A percentile compares a stretch with the other conserved stretches of the same genome.
Evolutionary conservation across 208 protist species (phyloP).

Genomic region (Trypanosoma theileri): DNA sequence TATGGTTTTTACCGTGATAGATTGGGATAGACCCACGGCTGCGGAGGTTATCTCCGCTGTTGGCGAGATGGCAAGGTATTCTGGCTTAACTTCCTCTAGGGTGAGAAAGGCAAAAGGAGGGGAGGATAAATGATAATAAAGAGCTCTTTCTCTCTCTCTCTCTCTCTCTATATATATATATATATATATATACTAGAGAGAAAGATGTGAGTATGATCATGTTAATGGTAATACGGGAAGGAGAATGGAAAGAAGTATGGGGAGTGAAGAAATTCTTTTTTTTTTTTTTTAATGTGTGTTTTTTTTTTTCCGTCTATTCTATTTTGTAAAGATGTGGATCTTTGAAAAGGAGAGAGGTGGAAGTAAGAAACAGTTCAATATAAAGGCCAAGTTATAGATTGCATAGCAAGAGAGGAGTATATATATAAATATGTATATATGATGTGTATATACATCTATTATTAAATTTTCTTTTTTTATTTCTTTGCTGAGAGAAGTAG

Average conservation of each 20-base stretch:
- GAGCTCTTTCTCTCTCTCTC: not conserved
- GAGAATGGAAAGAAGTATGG: too few relatives aligned
- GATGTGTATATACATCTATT: not conserved
- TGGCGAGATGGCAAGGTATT: slow-evolving; percentile 31
- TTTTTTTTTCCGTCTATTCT: too few relatives aligned
- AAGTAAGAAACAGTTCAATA: too few relatives aligned
- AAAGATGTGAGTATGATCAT: not conserved
- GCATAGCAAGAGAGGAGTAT: too few relatives aligned
- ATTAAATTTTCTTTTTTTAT: not conserved
- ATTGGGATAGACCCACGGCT: slow-evolving; percentile 42
- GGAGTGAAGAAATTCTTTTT: too few relatives aligned
- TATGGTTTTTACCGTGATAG: slow-evolving; percentile 44
- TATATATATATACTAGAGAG: too few relatives aligned
- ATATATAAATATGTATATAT: not conserved
- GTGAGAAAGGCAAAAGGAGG: not conserved
- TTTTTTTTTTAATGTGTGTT: too few relatives aligned
- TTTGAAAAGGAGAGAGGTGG: too few relatives aligned
- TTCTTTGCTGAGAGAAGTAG: not conserved
- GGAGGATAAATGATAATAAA: not conserved
- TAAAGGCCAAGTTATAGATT: too few relatives aligned
- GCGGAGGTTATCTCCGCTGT: slow-evolving; percentile 40
- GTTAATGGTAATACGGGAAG: too few relatives aligned
- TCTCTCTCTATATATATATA: too few relatives aligned
- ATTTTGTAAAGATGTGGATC: too few relatives aligned
- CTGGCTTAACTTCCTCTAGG: not conserved